Conservation (phyloP, 2,329 filamentous ascomycete genomes). For the Trichoderma sp. region DNA sequence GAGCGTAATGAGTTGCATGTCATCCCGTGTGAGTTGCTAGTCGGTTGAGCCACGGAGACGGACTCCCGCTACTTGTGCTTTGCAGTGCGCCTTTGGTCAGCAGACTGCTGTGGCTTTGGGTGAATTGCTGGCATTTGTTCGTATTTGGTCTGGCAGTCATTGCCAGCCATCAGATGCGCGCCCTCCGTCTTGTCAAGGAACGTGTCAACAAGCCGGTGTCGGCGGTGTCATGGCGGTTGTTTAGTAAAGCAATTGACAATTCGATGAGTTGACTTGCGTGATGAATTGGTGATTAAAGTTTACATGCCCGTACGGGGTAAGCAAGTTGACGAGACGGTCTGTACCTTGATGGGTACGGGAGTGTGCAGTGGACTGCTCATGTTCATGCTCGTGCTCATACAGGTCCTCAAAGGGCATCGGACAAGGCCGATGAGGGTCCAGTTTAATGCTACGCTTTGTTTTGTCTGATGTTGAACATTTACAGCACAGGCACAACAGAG, state of each 20-base stretch:
- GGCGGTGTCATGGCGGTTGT: neutral
- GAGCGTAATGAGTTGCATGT: neutral
- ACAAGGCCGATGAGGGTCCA: slow-evolving; percentile 9
- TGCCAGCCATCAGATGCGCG: neutral
- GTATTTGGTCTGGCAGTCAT: neutral
- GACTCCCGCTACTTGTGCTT: neutral
- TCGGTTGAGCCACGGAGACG: neutral
- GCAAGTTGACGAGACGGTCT: neutral
- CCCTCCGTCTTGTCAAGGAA: slow-evolving; percentile 12
- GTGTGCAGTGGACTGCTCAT: neutral
- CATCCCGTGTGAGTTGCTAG: neutral
- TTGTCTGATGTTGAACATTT: neutral
- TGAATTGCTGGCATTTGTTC: neutral
- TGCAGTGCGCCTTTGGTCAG: neutral
- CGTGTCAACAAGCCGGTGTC: neutral
- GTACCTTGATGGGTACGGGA: neutral
- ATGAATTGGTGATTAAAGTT: neutral
- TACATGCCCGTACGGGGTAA: neutral
- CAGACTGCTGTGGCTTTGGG: slow-evolving; percentile 4
- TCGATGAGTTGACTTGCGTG: neutral
- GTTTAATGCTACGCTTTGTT: slow-evolving; percentile 4
- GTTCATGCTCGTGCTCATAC: neutral
- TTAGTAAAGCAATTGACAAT: neutral
- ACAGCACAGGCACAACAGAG: neutral
- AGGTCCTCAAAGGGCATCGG: neutral